Evolutionary conservation across 2,329 filamentous ascomycete species (phyloP).

Genomic region (Aureobasidium sp.): DNA sequence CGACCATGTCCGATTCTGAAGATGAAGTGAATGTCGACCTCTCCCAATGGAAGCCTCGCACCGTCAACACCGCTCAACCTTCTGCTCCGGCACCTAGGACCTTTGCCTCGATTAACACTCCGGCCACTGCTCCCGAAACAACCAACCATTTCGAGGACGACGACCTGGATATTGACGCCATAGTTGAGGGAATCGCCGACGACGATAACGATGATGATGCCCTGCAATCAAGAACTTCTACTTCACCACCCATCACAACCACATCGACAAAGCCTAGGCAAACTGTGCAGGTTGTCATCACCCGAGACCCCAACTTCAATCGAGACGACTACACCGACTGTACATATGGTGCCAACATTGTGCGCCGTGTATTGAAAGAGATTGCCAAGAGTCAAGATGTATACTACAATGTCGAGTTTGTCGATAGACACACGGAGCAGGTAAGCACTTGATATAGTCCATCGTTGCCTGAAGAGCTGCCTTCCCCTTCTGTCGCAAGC

Average conservation of each 20-base stretch:
- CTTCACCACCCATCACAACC: background rate
- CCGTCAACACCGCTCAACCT: background rate
- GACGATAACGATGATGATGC: background rate
- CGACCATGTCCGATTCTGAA: constrained; percentile 21
- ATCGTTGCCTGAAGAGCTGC: background rate
- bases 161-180: constrained; percentile 10
- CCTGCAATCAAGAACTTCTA: background rate
- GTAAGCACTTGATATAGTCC: constrained; percentile 30
- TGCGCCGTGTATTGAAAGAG: constrained; percentile 37
- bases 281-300: background rate
- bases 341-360: constrained; percentile 24
- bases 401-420: constrained; percentile 37
- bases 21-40: constrained; percentile 25
- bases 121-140: background rate
- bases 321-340: constrained; percentile 22
- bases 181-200: background rate
- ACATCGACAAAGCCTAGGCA: background rate
- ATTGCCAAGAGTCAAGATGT: constrained; percentile 27
- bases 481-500: background rate
- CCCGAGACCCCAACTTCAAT: background rate
- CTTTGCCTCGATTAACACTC: constrained; percentile 8
- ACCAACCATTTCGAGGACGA: background rate
- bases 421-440: constrained; percentile 33
- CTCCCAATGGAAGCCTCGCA: constrained; percentile 23
- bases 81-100: background rate